These are phyloP conservation scores for Yamadazyma membranifaciens DNA, from an alignment of 1,139 yeast genomes.

Conservation along the genomic window DNA sequence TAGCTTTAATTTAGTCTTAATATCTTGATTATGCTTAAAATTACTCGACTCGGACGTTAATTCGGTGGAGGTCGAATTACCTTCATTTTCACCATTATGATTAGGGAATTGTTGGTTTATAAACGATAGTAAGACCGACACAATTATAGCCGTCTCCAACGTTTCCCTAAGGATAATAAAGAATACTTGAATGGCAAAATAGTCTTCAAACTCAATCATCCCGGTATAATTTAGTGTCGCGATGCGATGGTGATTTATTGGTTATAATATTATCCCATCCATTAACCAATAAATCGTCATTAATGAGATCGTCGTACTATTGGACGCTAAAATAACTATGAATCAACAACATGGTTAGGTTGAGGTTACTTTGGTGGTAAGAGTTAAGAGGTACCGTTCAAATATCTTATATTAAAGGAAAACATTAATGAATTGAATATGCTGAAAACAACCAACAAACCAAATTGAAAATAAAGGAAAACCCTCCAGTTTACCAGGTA, in stretches of 20 bases:
- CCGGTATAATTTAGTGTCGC: too few species aligned
- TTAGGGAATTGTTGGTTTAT: constrained; percentile 49
- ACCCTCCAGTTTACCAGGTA: too few species aligned
- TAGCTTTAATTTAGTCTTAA: constrained; percentile 37
- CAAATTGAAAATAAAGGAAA: too few species aligned
- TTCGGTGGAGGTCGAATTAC: neutral
- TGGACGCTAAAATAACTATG: too few species aligned
- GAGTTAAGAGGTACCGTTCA: neutral
- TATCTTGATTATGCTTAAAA: constrained; percentile 6
- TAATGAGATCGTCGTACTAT: too few species aligned
- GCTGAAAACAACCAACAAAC: constrained; percentile 1
- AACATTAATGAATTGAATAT: neutral
- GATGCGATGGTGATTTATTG: too few species aligned
- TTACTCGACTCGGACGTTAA: neutral
- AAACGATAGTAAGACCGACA: constrained; percentile 81
- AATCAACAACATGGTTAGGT: too few species aligned
- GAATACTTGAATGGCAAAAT: constrained; percentile 74
- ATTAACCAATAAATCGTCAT: too few species aligned
- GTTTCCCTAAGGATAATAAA: constrained; percentile 87
- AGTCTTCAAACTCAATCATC: constrained; percentile 36
- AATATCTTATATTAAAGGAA: neutral
- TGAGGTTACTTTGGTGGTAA: neutral
- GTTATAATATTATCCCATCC: too few species aligned
- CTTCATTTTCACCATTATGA: neutral
- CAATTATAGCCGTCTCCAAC: constrained; percentile 81